Percentiles rank a stretch among this genome's conserved stretches.
phyloP scores from a whole-genome alignment of 2,329 filamentous ascomycete species.

The Talaromyces funiculosus region DNA sequence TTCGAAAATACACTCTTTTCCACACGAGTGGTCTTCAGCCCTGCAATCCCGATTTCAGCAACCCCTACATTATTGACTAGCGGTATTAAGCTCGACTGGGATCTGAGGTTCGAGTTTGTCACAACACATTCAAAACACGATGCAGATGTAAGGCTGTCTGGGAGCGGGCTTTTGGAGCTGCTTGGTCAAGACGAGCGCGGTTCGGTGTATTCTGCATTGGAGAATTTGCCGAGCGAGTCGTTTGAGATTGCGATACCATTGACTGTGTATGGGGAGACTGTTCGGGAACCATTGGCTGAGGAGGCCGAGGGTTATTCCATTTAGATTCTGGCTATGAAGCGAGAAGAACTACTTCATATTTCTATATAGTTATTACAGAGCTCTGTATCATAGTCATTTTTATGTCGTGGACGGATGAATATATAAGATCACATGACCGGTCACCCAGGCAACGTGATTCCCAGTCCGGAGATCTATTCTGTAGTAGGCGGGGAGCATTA shows the following conservation, averaged over 20 bases:
- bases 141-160: constrained; percentile 31
- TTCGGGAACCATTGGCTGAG: constrained; percentile 38
- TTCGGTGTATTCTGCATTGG: constrained; percentile 68
- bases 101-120: constrained; percentile 85
- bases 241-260: constrained; percentile 86
- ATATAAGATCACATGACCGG: constrained; percentile 10
- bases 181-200: constrained; percentile 74
- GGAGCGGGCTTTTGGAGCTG: constrained; percentile 64
- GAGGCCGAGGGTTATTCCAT: constrained; percentile 38
- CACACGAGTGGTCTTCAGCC: constrained; percentile 69
- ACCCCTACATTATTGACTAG: constrained; percentile 91
- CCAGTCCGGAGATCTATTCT: background rate
- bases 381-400: background rate
- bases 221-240: constrained; percentile 75
- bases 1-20: constrained; percentile 82
- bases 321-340: constrained; percentile 15
- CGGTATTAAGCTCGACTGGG: constrained; percentile 82
- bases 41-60: constrained; percentile 73
- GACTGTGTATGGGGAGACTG: constrained; percentile 63
- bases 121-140: constrained; percentile 55
- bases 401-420: background rate
- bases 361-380: background rate
- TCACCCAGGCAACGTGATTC: constrained; percentile 10
- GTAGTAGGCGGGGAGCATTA: background rate
- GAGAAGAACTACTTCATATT: background rate